Conservation (phyloP, 163 green algal genomes). For the Trebouxia gelatinosa region DNA sequence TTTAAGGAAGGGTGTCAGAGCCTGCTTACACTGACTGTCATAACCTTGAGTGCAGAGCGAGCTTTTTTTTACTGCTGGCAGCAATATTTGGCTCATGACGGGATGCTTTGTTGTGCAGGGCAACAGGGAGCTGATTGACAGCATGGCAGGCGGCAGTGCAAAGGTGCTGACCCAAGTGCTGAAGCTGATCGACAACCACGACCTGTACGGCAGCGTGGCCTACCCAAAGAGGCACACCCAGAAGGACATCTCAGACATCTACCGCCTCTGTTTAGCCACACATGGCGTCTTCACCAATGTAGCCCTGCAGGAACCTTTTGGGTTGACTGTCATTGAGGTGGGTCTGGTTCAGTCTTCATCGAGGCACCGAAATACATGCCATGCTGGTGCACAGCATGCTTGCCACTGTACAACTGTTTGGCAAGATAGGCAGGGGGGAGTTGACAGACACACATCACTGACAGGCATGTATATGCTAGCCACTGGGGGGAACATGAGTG, state of each 20-base stretch:
- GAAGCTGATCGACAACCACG: constrained; percentile 91
- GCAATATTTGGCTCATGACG: too few species aligned
- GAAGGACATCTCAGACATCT: constrained; percentile 95
- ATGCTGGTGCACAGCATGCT: not conserved
- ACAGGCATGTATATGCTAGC: not conserved
- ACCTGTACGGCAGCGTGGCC: constrained; percentile 87
- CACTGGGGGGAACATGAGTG: not conserved
- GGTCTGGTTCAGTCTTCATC: not conserved
- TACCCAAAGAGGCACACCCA: constrained; percentile 94
- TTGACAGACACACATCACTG: not conserved
- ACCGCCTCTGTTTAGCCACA: constrained; percentile 77
- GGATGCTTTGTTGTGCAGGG: constrained; percentile 62
- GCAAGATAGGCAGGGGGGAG: not conserved
- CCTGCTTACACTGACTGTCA: too few species aligned
- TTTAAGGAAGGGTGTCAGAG: too few species aligned
- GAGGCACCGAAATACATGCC: not conserved
- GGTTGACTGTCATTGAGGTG: constrained; percentile 93
- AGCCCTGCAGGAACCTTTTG: constrained; percentile 95
- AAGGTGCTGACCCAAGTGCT: constrained; percentile 83
- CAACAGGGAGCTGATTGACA: constrained; percentile 88
- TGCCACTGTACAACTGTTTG: too few species aligned
- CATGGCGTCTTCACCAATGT: constrained; percentile 93
- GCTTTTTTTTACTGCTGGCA: too few species aligned
- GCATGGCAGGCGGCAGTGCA: constrained; percentile 69
- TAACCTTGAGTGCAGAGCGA: too few species aligned